A percentile compares a stretch with the other conserved stretches of the same genome.
These are phyloP conservation scores for Boletus reticuloceps DNA, from an alignment of 768 basidiomycete species.

Conservation along the genomic window DNA sequence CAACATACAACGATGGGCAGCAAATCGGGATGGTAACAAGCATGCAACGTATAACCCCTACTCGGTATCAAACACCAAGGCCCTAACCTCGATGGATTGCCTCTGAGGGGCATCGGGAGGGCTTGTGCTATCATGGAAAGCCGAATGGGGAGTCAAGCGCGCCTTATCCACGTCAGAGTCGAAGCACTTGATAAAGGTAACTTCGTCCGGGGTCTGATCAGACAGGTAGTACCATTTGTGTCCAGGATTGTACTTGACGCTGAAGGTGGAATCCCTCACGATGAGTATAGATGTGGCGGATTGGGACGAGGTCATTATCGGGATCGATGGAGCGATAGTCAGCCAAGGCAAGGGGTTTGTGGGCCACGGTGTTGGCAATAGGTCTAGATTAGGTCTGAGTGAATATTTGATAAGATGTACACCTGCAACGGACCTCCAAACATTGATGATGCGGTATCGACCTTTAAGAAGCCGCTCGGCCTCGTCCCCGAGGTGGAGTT, in stretches of 20 bases:
- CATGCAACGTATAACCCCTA: conserved; percentile 11
- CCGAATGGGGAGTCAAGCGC: conserved; percentile 41
- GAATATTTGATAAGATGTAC: not conserved
- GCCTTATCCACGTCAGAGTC: conserved; percentile 42
- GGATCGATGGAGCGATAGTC: conserved; percentile 40
- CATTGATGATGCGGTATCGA: conserved; percentile 45
- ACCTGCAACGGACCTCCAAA: conserved; percentile 35
- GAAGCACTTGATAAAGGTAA: conserved; percentile 43
- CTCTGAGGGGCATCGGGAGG: conserved; percentile 36
- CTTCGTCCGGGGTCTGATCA: conserved; percentile 41
- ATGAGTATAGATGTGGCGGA: conserved; percentile 35
- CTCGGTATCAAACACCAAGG: conserved; percentile 42
- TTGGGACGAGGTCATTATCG: conserved; percentile 35
- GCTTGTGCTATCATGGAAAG: conserved; percentile 37
- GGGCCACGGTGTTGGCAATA: conserved; percentile 37
- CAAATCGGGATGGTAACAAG: not conserved
- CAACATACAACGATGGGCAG: not conserved
- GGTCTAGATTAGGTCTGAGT: conserved; percentile 22
- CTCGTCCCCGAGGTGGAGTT: conserved; percentile 37
- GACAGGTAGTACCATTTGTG: conserved; percentile 42
- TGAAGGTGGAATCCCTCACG: conserved; percentile 35
- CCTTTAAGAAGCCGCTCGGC: conserved; percentile 40
- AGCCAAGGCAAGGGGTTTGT: conserved; percentile 40
- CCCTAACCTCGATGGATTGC: conserved; percentile 44
- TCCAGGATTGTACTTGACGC: conserved; percentile 34